phyloP scores from a whole-genome alignment of 768 basidiomycete species.

The Auricularia sp. region DNA sequence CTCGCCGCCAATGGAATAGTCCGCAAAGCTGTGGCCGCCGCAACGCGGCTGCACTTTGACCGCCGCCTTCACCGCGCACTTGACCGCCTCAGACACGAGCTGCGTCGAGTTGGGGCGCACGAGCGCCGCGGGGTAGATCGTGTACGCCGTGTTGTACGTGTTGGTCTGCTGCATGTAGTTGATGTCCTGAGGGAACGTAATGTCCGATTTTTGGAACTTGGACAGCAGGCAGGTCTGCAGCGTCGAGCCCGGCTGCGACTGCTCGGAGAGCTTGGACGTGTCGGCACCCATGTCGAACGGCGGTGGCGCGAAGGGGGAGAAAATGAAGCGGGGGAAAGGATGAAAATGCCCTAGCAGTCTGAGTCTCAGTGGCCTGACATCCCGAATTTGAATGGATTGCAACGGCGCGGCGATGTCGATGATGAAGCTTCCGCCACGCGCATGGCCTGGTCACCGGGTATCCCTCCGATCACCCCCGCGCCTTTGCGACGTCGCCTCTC shows the following conservation, averaged over 20 bases:
- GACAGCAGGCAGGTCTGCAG: neutral
- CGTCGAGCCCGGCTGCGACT: neutral
- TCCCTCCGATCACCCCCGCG: too few relatives aligned
- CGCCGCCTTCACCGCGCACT: slow-evolving; percentile 12
- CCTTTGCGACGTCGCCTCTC: too few relatives aligned
- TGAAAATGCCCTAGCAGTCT: too few relatives aligned
- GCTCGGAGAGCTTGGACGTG: neutral
- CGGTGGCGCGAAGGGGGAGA: too few relatives aligned
- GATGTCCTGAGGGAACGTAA: neutral
- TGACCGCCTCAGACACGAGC: slow-evolving; percentile 11
- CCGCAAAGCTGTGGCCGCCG: slow-evolving; percentile 18
- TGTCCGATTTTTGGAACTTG: neutral
- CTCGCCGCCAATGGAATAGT: slow-evolving; percentile 17
- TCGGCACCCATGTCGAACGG: neutral
- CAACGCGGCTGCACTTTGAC: slow-evolving; percentile 15
- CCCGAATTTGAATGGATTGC: too few relatives aligned
- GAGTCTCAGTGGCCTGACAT: too few relatives aligned
- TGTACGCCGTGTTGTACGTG: slow-evolving; percentile 4
- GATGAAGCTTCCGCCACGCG: too few relatives aligned
- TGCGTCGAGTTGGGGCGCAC: slow-evolving; percentile 11
- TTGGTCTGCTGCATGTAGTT: neutral
- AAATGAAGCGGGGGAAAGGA: too few relatives aligned
- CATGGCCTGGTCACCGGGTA: too few relatives aligned
- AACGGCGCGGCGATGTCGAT: too few relatives aligned
- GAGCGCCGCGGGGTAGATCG: slow-evolving; percentile 16